These are phyloP conservation scores for Penicillium angulare DNA, from an alignment of 495 filamentous ascomycete species.

Conservation along the genomic window DNA sequence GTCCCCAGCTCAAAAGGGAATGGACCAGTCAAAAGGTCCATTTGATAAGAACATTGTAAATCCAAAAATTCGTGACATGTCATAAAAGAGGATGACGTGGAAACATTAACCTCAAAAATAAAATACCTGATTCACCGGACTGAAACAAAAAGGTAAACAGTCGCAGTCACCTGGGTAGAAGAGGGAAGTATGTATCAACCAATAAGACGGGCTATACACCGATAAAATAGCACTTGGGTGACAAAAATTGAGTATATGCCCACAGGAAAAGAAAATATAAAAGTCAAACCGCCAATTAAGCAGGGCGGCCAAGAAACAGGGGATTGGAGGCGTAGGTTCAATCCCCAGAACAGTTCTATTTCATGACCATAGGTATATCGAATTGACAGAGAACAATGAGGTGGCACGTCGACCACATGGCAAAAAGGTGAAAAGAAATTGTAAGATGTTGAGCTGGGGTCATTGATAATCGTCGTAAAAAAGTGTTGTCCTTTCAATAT, in stretches of 20 bases:
- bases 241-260: conserved; percentile 7
- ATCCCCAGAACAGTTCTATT: conserved; percentile 3
- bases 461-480: not conserved
- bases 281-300: too few species aligned
- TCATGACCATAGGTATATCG: conserved; percentile 10
- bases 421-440: not conserved
- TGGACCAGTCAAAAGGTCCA: not conserved
- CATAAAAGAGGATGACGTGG: conserved; percentile 25
- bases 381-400: too few species aligned
- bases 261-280: not conserved
- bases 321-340: not conserved
- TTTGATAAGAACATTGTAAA: not conserved
- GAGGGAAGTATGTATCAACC: not conserved
- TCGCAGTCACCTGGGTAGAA: too few species aligned
- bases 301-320: too few species aligned
- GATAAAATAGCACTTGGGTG: conserved; percentile 11
- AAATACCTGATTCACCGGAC: conserved; percentile 8
- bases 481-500: not conserved
- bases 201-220: conserved; percentile 14
- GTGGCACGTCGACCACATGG: not conserved
- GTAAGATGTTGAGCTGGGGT: not conserved
- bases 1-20: not conserved
- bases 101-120: conserved; percentile 18
- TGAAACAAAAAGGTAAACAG: conserved; percentile 10
- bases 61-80: conserved; percentile 18